Conservation (phyloP, 306 rosid genomes). For the Pyrus betulifolia region DNA sequence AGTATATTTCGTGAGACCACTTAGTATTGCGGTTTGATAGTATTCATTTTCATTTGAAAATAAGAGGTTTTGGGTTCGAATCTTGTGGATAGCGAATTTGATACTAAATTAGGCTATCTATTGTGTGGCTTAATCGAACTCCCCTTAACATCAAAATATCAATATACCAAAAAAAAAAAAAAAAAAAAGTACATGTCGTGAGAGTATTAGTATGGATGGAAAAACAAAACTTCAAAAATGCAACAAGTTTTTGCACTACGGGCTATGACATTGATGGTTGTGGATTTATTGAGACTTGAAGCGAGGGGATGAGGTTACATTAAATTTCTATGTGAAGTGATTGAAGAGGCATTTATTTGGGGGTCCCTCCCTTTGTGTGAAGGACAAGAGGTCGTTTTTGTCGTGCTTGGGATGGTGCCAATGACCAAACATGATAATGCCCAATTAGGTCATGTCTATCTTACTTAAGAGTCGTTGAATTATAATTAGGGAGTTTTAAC, state of each 20-base stretch:
- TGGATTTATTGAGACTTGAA: not conserved
- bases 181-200: not conserved
- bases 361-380: not conserved
- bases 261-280: not conserved
- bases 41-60: too few species aligned
- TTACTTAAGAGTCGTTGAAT: too few species aligned
- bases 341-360: not conserved
- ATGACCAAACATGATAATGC: not conserved
- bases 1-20: not conserved
- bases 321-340: not conserved
- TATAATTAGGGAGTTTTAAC: too few species aligned
- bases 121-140: too few species aligned
- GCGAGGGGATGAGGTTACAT: not conserved
- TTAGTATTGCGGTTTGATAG: accelerated
- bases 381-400: not conserved
- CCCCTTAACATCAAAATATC: accelerated
- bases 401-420: not conserved
- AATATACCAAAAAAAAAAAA: too few species aligned
- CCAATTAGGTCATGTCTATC: too few species aligned
- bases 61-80: too few species aligned
- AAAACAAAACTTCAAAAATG: not conserved
- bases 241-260: not conserved
- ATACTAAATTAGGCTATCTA: too few species aligned
- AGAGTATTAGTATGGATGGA: not conserved
- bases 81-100: too few species aligned